These are phyloP conservation scores for Poterioochromonas sp. DNA, from an alignment of 352 stramenopile genomes.

Conservation along the genomic window DNA sequence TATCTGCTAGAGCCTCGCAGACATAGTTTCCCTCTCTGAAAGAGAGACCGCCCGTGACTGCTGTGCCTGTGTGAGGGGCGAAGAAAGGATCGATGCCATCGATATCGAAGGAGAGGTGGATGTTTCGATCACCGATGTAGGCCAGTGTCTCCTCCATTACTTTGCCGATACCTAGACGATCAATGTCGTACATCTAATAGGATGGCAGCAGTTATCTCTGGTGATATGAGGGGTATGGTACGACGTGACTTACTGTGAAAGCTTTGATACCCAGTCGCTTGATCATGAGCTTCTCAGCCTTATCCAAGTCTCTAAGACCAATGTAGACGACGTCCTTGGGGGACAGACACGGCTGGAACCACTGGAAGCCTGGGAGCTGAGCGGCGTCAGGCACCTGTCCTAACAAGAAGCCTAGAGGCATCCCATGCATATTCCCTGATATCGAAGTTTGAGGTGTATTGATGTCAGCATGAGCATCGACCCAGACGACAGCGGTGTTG, in stretches of 20 bases:
- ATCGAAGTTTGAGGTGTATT: conserved; percentile 71
- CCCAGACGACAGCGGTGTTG: conserved; percentile 74
- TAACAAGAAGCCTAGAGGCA: conserved; percentile 83
- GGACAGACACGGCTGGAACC: conserved; percentile 53
- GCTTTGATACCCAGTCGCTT: conserved; percentile 74
- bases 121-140: conserved; percentile 59
- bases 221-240: not conserved
- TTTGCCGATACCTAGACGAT: conserved; percentile 78
- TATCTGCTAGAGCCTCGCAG: conserved; percentile 72
- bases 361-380: conserved; percentile 71
- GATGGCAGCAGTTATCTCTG: no score
- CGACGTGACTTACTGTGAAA: conserved; percentile 51
- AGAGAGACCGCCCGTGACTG: conserved; percentile 75
- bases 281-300: conserved; percentile 68
- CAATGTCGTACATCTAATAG: conserved; percentile 55
- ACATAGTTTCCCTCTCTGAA: conserved; percentile 81
- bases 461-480: conserved; percentile 86
- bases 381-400: conserved; percentile 60
- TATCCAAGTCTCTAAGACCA: conserved; percentile 75
- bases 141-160: conserved; percentile 88
- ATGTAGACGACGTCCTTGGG: conserved; percentile 76
- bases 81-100: conserved; percentile 74
- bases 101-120: conserved; percentile 90
- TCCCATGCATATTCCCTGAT: conserved; percentile 81
- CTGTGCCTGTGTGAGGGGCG: conserved; percentile 75